Evolutionary conservation across 2,329 filamentous ascomycete genomes (phyloP), one percentile per base, ranked within the genome.

Genomic region (Paecilomyces sp.): DNA sequence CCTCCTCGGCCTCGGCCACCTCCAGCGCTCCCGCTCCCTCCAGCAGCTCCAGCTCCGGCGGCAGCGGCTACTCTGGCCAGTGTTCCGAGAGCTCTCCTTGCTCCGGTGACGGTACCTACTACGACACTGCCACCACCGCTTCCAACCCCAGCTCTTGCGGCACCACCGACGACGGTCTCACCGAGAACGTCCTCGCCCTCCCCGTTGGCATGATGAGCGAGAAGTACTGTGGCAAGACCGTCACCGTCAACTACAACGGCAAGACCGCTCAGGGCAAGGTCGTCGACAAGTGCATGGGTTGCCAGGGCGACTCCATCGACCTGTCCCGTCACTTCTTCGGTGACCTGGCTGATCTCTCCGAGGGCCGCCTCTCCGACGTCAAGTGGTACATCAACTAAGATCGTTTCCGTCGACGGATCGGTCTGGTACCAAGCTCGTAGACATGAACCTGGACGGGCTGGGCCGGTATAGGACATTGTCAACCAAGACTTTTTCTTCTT

Each of bases 201-300:
- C 84, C 88, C 22, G 67, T 80, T 51, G 76, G 68, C 3, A 76
- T 90, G 69, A 91, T 92, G 85, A 78, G 74, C 66, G 90, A 92
- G 80, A 82, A 84, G 55, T 83, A 85, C 72, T 94, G 91, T 75
- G 86, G 85, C 71, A 83, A 85, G 77, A 85, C 77, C 55, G 83
- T 92, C 69, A 86, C 81, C 64, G 85, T 92, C 77, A 77, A 68
- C 50, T 79, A 79, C 70, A 79, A 81, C 56, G 88, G 88, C 72
- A 83, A 83, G 72, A 81, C 80, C 1, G 71, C 79, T 66, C 78
- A 73, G 2, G 89, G 85, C 62, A 81, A 67, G 3, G 84, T 92
- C 62, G 82, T 82, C 57, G 90, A 94, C 79, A 91, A 90, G 78
- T 94, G 90, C 80, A 83, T 84, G 75, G 87, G 87, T 66, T 94